Conservation (phyloP, 2,329 filamentous ascomycete species). For the Penicillium sp. region DNA sequence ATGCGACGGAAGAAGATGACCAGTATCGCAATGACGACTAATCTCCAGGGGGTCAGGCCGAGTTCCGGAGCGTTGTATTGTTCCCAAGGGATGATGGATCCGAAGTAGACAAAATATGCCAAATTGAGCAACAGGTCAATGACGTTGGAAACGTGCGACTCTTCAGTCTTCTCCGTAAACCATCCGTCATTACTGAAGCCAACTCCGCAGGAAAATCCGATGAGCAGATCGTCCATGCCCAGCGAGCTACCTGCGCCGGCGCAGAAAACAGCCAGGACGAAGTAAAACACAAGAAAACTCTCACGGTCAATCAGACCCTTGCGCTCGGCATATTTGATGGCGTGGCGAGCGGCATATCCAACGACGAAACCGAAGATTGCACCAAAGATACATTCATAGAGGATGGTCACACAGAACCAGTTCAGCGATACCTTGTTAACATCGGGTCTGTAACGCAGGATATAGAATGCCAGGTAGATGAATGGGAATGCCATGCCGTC, state of each 20-base stretch:
- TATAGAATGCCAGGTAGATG: slow-evolving; percentile 86
- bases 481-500: slow-evolving; percentile 99
- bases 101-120: slow-evolving; percentile 97
- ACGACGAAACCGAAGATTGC: slow-evolving; percentile 83
- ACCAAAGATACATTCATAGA: slow-evolving; percentile 96
- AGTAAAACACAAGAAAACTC: slow-evolving; percentile 98
- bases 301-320: slow-evolving; percentile 88
- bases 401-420: slow-evolving; percentile 85
- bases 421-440: slow-evolving; percentile 72
- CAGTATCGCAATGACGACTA: slow-evolving; percentile 90
- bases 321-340: slow-evolving; percentile 84
- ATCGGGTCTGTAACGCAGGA: slow-evolving; percentile 76
- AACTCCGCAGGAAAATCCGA: slow-evolving; percentile 94
- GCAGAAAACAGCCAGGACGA: slow-evolving; percentile 92
- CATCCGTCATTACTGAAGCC: slow-evolving; percentile 99
- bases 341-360: slow-evolving; percentile 86
- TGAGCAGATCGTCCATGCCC: slow-evolving; percentile 88
- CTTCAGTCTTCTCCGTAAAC: slow-evolving; percentile 98
- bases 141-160: slow-evolving; percentile 98
- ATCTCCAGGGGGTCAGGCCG: slow-evolving; percentile 80
- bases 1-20: slow-evolving; percentile 96
- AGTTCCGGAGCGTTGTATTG: slow-evolving; percentile 76
- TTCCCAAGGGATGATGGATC: slow-evolving; percentile 95
- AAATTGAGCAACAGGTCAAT: slow-evolving; percentile 96
- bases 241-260: slow-evolving; percentile 90